Evolutionary conservation across 2,329 filamentous ascomycete genomes (phyloP).

Genomic region (Colletotrichum sp.): DNA sequence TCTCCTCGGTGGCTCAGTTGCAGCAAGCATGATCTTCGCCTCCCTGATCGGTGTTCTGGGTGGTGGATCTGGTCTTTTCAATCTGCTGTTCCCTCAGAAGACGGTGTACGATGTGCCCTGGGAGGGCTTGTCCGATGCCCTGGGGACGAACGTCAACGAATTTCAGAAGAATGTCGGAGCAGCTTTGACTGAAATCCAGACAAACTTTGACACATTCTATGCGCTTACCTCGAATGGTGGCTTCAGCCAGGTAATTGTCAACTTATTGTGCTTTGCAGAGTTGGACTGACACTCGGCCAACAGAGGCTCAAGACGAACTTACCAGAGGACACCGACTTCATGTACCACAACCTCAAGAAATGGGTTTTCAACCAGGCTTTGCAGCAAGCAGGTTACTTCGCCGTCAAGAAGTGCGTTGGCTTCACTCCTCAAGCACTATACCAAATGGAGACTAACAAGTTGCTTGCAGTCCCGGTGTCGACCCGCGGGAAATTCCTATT

Average conservation of each 20-base stretch:
- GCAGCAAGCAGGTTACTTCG: background rate
- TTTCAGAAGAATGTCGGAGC: background rate
- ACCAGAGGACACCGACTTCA: background rate
- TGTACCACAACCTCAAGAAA: conserved; percentile 3
- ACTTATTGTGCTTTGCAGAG: accelerated
- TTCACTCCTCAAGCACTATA: accelerated
- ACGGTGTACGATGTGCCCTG: background rate
- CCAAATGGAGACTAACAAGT: background rate
- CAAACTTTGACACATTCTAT: background rate
- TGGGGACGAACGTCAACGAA: background rate
- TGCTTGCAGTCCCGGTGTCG: background rate
- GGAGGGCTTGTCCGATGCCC: background rate
- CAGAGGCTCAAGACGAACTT: background rate
- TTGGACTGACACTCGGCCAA: background rate
- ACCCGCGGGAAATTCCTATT: background rate
- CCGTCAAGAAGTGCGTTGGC: background rate
- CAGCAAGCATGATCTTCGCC: background rate
- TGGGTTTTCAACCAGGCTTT: background rate
- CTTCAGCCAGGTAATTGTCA: background rate
- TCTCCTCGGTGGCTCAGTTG: background rate
- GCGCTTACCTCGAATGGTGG: background rate
- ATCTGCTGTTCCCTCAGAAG: background rate
- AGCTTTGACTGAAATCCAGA: background rate
- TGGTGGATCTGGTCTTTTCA: background rate
- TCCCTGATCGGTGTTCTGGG: background rate